Evolutionary conservation across 805 yeast species (phyloP).

Genomic region (Zygosaccharomyces rouxii): DNA sequence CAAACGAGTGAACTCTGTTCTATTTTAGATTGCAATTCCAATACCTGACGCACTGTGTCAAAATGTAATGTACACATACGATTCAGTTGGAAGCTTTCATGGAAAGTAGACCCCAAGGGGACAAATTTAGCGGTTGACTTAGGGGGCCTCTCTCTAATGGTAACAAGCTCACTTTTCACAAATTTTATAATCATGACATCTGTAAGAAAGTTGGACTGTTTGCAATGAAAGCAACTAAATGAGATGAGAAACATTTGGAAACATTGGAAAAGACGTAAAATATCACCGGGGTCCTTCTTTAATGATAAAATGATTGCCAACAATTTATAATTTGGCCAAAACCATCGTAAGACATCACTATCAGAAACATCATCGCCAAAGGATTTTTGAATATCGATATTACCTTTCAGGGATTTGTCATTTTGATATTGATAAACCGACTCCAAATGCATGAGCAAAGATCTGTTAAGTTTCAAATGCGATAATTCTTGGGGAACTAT

Average conservation of each 20-base stretch:
- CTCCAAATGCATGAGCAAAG: constrained; percentile 8
- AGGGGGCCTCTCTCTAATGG: constrained; percentile 9
- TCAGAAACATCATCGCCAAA: constrained; percentile 16
- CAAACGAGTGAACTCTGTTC: not conserved
- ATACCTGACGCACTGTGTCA: constrained; percentile 4
- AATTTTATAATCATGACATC: constrained; percentile 8
- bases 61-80: constrained; percentile 11
- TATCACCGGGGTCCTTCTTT: not conserved
- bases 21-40: constrained; percentile 9
- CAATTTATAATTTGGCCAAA: constrained; percentile 17
- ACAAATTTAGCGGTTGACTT: constrained; percentile 8
- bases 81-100: constrained; percentile 1
- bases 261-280: constrained; percentile 12
- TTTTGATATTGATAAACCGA: constrained; percentile 7
- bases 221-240: constrained; percentile 11
- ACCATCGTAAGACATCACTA: constrained; percentile 15
- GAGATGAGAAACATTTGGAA: constrained; percentile 24
- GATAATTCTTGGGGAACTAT: constrained; percentile 3
- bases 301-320: constrained; percentile 5
- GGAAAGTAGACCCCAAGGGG: not conserved
- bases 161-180: constrained; percentile 9
- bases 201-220: constrained; percentile 1
- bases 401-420: constrained; percentile 2
- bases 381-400: constrained; percentile 11
- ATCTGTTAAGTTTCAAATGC: constrained; percentile 6